Percentiles rank a stretch among this genome's conserved stretches.
Conservation (phyloP, 2,329 filamentous ascomycete species). For the Paramyrothecium sp. region DNA sequence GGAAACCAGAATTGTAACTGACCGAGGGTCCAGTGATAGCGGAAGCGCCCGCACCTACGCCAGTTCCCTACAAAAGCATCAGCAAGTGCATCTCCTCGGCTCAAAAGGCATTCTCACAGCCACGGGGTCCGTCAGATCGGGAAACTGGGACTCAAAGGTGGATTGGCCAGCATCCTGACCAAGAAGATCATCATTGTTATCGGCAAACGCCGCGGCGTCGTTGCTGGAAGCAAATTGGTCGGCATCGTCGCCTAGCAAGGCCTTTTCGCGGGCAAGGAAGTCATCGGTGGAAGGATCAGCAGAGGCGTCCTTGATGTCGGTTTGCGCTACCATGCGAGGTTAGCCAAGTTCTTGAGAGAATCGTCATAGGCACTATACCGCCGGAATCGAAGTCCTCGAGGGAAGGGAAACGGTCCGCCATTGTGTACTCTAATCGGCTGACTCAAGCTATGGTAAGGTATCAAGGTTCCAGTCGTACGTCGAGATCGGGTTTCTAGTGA, state of each 20-base stretch:
- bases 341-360: conserved; percentile 12
- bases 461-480: background rate
- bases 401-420: conserved; percentile 79
- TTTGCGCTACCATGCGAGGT: conserved; percentile 56
- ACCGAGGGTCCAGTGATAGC: conserved; percentile 71
- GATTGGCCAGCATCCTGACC: conserved; percentile 56
- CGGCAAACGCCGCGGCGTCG: conserved; percentile 64
- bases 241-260: conserved; percentile 87
- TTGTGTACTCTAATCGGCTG: conserved; percentile 32
- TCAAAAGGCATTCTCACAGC: conserved; percentile 23
- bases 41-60: conserved; percentile 23
- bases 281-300: conserved; percentile 67
- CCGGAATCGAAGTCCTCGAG: conserved; percentile 74
- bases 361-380: conserved; percentile 36
- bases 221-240: conserved; percentile 80
- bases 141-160: conserved; percentile 85
- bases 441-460: background rate
- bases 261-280: conserved; percentile 90
- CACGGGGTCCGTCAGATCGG: conserved; percentile 60
- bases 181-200: conserved; percentile 69
- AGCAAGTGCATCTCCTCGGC: background rate
- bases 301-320: conserved; percentile 58
- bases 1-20: conserved; percentile 61
- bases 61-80: conserved; percentile 22
- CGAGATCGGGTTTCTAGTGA: background rate